Evolutionary conservation across 179 eudicot species (phyloP).

Genomic region (Amaranthus tricolor): DNA sequence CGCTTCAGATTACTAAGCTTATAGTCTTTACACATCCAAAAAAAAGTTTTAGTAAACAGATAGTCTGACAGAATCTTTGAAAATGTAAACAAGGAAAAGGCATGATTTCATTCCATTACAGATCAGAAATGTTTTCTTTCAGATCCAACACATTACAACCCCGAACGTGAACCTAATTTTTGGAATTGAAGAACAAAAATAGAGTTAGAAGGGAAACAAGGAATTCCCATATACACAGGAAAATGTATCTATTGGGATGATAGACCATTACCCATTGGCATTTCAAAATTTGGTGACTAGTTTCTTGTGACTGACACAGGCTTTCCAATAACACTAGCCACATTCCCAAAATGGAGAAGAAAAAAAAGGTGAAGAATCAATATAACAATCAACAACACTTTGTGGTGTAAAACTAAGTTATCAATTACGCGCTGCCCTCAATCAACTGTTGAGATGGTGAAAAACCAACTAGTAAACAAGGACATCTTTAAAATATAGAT

Average conservation of each 20-base stretch:
- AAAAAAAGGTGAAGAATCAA: no score
- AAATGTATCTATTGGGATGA: background rate
- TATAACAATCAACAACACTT: no score
- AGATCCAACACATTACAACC: background rate
- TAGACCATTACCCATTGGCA: background rate
- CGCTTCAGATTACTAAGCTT: background rate
- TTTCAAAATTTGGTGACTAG: background rate
- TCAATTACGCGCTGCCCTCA: no score
- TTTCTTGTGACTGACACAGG: background rate
- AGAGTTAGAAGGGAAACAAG: background rate
- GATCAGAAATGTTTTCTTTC: background rate
- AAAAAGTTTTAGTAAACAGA: background rate
- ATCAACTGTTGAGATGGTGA: no score
- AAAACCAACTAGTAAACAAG: no score
- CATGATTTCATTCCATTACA: background rate
- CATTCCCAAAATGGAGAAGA: background rate
- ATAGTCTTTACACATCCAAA: background rate
- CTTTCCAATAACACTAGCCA: background rate
- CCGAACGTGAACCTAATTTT: background rate
- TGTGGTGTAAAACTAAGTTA: no score
- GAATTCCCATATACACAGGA: background rate
- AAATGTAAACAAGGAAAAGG: background rate
- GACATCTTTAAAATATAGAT: no score
- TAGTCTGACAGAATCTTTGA: background rate
- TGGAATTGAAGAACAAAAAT: background rate